phyloP scores from a whole-genome alignment of 2,329 filamentous ascomycete species.

The Plectosphaerella cucumerina region DNA sequence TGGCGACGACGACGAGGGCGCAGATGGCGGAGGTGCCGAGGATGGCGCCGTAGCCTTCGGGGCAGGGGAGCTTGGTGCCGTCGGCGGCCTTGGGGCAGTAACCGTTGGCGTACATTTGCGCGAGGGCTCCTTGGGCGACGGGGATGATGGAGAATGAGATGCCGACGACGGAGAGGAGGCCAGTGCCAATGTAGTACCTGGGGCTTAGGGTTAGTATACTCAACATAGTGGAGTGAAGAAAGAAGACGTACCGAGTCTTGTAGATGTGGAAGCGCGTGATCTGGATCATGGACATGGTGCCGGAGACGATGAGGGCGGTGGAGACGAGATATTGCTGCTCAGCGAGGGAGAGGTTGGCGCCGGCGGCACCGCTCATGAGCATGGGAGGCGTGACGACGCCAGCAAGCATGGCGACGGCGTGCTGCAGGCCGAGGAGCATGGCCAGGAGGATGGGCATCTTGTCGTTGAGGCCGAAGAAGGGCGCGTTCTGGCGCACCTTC shows the following conservation, averaged over 20 bases:
- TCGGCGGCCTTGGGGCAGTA: conserved; percentile 56
- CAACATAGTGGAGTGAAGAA: background rate
- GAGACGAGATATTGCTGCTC: conserved; percentile 76
- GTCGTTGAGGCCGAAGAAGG: conserved; percentile 83
- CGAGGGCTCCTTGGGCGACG: conserved; percentile 66
- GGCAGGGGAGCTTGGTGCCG: conserved; percentile 68
- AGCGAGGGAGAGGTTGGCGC: conserved; percentile 57
- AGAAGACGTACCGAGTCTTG: conserved; percentile 48
- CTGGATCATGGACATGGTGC: conserved; percentile 69
- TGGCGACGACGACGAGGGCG: conserved; percentile 64
- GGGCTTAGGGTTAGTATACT: background rate
- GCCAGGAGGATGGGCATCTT: conserved; percentile 71
- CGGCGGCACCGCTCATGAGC: conserved; percentile 57
- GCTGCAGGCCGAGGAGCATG: conserved; percentile 72
- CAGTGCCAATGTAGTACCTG: conserved; percentile 74
- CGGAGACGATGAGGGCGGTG: conserved; percentile 73
- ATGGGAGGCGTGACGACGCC: conserved; percentile 76
- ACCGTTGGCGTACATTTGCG: conserved; percentile 74
- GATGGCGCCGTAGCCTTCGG: conserved; percentile 70
- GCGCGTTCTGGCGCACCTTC: conserved; percentile 52
- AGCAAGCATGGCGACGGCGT: conserved; percentile 72
- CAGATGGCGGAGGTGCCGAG: conserved; percentile 66
- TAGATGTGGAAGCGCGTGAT: conserved; percentile 73
- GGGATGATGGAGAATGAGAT: conserved; percentile 76
- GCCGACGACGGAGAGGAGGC: conserved; percentile 74